Evolutionary conservation across 2,329 filamentous ascomycete genomes (phyloP), one percentile per base, ranked within the genome.

Genomic region (Aspergillus clavatus): DNA sequence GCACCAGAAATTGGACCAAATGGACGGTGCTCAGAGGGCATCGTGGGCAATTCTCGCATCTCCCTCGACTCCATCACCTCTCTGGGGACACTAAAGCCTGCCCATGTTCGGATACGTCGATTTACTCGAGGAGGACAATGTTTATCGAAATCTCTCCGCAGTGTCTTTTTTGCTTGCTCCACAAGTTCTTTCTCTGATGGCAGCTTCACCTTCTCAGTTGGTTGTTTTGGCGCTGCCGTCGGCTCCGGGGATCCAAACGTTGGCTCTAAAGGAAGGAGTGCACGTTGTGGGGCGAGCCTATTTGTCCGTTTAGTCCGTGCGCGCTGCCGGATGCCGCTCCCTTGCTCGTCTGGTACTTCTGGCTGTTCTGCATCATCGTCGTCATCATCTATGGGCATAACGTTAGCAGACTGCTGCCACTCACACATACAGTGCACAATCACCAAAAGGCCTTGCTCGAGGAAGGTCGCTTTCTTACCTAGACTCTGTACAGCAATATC

Each of bases 31-130:
- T 35, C 31, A 24, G 31, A 35, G 16, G 31, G 31, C 10, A 10
- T 35, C 10, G 2, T 10, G 3, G 16, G 31, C 14, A 11, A 35
- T 5, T 16, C 10, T 16, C 7, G 18, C 11, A 5, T 40, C 28
- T 22, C 22, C 24, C 24, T 22, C 26, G 7, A 10, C 21, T 10
- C 19, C 23, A 24, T 38, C 19, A 26, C 7, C 31, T 22, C 16
- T 21, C 21, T 38, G n/a, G 31, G 14, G 18, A 27, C 16, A 2
- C 7, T n/a, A 22, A 19, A 11, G 24, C 41, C 41, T 5, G 41
- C n/a, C 41, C 41, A 43, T 27, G 31, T 27, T 18, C 38, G 28
- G 8, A 39, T 41, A 12, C 37, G 38, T 14, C 43, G 37, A 12
- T 40, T 33, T n/a, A 22, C 12, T 21, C 19, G 43, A 16, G 7